Percentiles rank a stretch among this genome's conserved stretches.
Conservation (phyloP, 768 basidiomycete species). For the Gymnopilus junonius region DNA sequence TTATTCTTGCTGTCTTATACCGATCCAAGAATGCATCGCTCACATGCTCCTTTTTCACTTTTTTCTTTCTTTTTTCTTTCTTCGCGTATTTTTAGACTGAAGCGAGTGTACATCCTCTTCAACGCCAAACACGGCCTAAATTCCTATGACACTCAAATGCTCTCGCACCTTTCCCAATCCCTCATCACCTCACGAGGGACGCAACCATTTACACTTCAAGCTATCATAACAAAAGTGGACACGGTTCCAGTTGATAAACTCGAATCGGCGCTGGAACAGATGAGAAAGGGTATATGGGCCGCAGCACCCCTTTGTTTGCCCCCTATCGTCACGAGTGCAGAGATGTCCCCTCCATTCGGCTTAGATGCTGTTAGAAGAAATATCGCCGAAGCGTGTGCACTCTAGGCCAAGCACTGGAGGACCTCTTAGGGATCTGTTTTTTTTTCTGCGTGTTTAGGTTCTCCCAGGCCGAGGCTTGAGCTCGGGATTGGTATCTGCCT, state of each 20-base stretch:
- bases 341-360: constrained; percentile 56
- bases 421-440: too few species aligned
- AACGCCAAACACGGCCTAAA: constrained; percentile 70
- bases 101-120: constrained; percentile 72
- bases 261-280: constrained; percentile 38
- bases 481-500: background rate
- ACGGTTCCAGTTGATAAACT: constrained; percentile 42
- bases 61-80: background rate
- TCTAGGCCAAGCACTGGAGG: too few species aligned
- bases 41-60: constrained; percentile 5
- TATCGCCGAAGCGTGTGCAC: constrained; percentile 62
- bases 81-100: constrained; percentile 58
- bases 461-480: background rate
- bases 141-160: constrained; percentile 62
- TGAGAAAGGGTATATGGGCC: constrained; percentile 57
- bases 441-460: too few species aligned
- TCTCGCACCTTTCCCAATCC: constrained; percentile 50
- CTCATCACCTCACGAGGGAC: constrained; percentile 42
- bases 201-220: constrained; percentile 63
- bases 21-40: background rate
- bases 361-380: constrained; percentile 60
- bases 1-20: background rate
- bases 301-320: constrained; percentile 66
- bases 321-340: constrained; percentile 61
- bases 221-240: constrained; percentile 77